Evolutionary conservation across 306 rosid genomes (phyloP).

Genomic region (Quercus aquifolioides): DNA sequence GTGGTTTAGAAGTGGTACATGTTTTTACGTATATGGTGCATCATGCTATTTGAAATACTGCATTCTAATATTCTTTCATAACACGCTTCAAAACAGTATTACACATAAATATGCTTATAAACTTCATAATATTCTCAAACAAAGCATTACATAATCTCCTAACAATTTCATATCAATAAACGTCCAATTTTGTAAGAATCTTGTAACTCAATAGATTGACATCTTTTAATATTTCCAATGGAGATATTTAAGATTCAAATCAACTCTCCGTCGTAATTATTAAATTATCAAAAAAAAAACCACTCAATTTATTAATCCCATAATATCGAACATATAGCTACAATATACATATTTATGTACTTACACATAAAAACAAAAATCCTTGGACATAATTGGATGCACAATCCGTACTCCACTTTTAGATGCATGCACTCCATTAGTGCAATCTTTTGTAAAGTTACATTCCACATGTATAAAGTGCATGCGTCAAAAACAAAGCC

Average conservation of each 20-base stretch:
- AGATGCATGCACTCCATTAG: slow-evolving; percentile 56
- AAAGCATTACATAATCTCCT: background rate
- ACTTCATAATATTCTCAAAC: background rate
- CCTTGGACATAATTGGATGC: slow-evolving; percentile 4
- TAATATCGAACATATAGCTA: background rate
- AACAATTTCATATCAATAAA: background rate
- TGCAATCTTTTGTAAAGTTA: background rate
- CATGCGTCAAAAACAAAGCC: slow-evolving; percentile 44
- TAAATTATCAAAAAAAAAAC: no score
- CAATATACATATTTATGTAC: background rate
- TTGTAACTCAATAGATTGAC: no score
- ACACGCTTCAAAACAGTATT: background rate
- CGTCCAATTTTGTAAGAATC: no score
- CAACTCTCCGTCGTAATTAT: accelerated
- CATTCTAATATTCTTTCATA: no score
- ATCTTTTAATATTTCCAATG: no score
- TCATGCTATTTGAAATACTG: no score
- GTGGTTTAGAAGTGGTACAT: no score
- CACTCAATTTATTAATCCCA: background rate
- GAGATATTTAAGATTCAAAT: no score
- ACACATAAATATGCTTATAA: background rate
- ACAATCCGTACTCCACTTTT: slow-evolving; percentile 37
- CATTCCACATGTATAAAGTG: slow-evolving; percentile 37
- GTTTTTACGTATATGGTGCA: no score
- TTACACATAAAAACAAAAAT: background rate